A percentile compares a stretch with the other conserved stretches of the same genome.
Evolutionary conservation across 2,329 filamentous ascomycete species (phyloP).

Genomic region (Exophiala sp.): DNA sequence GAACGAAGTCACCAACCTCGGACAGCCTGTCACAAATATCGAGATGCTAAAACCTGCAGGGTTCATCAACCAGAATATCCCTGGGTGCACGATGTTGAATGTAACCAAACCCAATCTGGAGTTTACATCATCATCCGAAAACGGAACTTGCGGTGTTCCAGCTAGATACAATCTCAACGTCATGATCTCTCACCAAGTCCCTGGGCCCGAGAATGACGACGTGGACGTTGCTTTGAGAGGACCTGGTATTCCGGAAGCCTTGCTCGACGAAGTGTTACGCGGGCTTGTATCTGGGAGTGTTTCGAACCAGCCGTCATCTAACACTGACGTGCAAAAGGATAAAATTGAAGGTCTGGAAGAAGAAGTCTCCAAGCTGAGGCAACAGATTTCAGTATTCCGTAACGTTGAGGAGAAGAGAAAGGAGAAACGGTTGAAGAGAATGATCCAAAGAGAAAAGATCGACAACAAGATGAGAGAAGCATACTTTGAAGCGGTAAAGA

Average conservation of each 20-base stretch:
- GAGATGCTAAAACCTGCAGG: conserved; percentile 60
- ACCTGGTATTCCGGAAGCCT: conserved; percentile 8
- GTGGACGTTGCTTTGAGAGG: conserved; percentile 32
- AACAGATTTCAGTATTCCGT: conserved; percentile 30
- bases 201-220: conserved; percentile 39
- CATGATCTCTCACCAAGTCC: conserved; percentile 36
- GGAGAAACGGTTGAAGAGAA: conserved; percentile 33
- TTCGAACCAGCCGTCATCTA: neutral
- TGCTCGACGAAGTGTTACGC: conserved; percentile 29
- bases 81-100: conserved; percentile 49
- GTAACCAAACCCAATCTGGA: conserved; percentile 68
- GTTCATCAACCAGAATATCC: conserved; percentile 35
- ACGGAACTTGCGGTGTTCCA: conserved; percentile 35
- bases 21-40: conserved; percentile 77
- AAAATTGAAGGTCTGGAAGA: conserved; percentile 32
- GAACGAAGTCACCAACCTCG: conserved; percentile 63
- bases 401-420: conserved; percentile 38
- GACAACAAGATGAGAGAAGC: conserved; percentile 38
- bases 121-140: conserved; percentile 34
- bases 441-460: conserved; percentile 38
- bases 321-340: conserved; percentile 28
- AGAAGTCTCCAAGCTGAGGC: conserved; percentile 38
- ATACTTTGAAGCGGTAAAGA: conserved; percentile 43
- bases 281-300: conserved; percentile 15
- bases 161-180: conserved; percentile 39